Evolutionary conservation across 495 filamentous ascomycete genomes (phyloP).

Genomic region (Terfezia boudieri): DNA sequence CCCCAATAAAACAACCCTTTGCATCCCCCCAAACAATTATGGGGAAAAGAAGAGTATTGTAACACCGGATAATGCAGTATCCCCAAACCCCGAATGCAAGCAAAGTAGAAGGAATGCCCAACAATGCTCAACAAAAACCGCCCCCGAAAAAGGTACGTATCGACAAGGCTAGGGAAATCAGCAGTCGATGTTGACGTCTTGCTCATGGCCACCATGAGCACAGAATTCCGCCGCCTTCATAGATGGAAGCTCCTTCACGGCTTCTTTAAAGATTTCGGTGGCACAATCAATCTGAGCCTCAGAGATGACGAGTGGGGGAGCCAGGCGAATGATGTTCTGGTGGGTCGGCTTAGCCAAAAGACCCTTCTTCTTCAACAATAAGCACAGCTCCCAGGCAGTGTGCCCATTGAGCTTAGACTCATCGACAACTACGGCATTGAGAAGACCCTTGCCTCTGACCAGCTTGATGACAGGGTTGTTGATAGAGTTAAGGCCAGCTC

Average conservation of each 20-base stretch:
- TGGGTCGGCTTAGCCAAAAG: slow-evolving; percentile 95
- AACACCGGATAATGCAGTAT: no score
- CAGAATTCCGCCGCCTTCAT: neutral
- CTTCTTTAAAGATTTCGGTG: slow-evolving; percentile 49
- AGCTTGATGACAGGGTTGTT: slow-evolving; percentile 58
- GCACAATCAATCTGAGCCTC: slow-evolving; percentile 65
- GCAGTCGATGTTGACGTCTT: no score
- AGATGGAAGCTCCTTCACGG: slow-evolving; percentile 39
- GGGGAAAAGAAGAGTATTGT: no score
- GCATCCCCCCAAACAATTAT: no score
- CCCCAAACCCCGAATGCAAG: no score
- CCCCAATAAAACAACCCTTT: no score
- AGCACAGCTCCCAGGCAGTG: slow-evolving; percentile 90
- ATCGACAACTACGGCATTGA: slow-evolving; percentile 95
- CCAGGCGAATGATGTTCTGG: slow-evolving; percentile 90
- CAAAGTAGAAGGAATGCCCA: no score
- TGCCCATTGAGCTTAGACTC: slow-evolving; percentile 59
- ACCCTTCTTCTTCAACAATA: slow-evolving; percentile 89
- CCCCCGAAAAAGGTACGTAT: no score
- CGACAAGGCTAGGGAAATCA: no score
- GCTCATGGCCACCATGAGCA: neutral
- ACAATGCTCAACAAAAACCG: no score
- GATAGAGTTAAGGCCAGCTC: slow-evolving; percentile 29
- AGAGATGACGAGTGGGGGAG: slow-evolving; percentile 68
- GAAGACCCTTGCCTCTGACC: slow-evolving; percentile 75